Conservation (phyloP, 805 yeast species). For the Ogataea nakhonphanomensis region DNA sequence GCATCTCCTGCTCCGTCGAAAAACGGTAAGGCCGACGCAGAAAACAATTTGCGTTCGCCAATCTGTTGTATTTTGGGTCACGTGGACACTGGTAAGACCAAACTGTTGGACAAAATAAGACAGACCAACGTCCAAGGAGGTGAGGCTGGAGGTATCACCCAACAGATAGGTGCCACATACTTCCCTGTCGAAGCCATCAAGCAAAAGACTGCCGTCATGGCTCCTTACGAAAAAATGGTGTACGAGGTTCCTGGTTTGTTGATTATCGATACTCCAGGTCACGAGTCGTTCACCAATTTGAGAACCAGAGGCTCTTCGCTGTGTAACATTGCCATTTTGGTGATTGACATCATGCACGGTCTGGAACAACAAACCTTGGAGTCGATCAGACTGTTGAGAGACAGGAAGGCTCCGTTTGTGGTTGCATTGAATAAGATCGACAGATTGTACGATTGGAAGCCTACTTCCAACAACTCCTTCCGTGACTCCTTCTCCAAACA, state of each 20-base stretch:
- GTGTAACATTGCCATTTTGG: slow-evolving; percentile 98
- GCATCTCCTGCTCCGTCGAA: slow-evolving; percentile 14
- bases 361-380: slow-evolving; percentile 96
- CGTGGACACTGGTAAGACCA: slow-evolving; percentile 99
- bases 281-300: slow-evolving; percentile 96
- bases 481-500: slow-evolving; percentile 89
- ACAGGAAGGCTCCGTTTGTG: slow-evolving; percentile 95
- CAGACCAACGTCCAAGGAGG: slow-evolving; percentile 99
- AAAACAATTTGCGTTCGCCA: slow-evolving; percentile 83
- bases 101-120: slow-evolving; percentile 92
- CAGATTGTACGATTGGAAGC: slow-evolving; percentile 93
- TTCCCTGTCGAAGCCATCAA: slow-evolving; percentile 95
- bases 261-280: slow-evolving; percentile 98
- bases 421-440: slow-evolving; percentile 98
- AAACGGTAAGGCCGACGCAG: slow-evolving; percentile 20
- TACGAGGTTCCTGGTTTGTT: slow-evolving; percentile 96
- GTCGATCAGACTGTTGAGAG: slow-evolving; percentile 86
- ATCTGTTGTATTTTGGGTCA: slow-evolving; percentile 99
- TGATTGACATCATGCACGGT: slow-evolving; percentile 98
- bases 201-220: slow-evolving; percentile 89
- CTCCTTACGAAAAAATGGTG: slow-evolving; percentile 73
- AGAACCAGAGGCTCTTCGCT: slow-evolving; percentile 98
- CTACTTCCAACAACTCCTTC: slow-evolving; percentile 89
- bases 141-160: slow-evolving; percentile 99
- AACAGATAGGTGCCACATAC: slow-evolving; percentile 99